Percentiles rank a stretch among this genome's conserved stretches.
Evolutionary conservation across 2,329 filamentous ascomycete genomes (phyloP).

Genomic region (Penicillium hordei): DNA sequence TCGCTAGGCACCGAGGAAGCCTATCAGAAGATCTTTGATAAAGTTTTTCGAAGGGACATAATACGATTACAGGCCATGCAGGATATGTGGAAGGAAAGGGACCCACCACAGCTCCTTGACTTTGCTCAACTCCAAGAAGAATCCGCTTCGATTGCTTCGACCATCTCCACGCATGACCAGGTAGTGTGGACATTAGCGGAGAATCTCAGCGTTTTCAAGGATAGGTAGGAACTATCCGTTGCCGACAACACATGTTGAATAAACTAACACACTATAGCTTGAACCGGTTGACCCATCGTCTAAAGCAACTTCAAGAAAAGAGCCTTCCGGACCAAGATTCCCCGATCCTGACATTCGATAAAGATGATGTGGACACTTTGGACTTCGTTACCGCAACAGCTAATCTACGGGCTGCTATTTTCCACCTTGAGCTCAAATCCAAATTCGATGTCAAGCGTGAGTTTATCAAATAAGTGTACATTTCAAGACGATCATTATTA

Average conservation of each 20-base stretch:
- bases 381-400: slow-evolving; percentile 91
- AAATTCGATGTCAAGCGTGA: slow-evolving; percentile 89
- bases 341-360: slow-evolving; percentile 83
- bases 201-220: slow-evolving; percentile 80
- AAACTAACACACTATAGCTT: slow-evolving; percentile 52
- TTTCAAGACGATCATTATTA: neutral
- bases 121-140: slow-evolving; percentile 63
- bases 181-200: slow-evolving; percentile 77
- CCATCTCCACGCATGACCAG: slow-evolving; percentile 67
- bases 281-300: slow-evolving; percentile 69
- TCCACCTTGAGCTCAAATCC: slow-evolving; percentile 82
- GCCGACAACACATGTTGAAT: neutral
- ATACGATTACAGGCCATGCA: slow-evolving; percentile 79
- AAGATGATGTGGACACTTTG: slow-evolving; percentile 91
- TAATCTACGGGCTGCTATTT: slow-evolving; percentile 85
- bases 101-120: slow-evolving; percentile 69
- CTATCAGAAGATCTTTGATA: slow-evolving; percentile 78
- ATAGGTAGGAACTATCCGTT: slow-evolving; percentile 53
- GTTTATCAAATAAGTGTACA: slow-evolving; percentile 18
- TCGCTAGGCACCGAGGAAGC: slow-evolving; percentile 79
- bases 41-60: slow-evolving; percentile 87
- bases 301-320: slow-evolving; percentile 62
- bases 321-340: slow-evolving; percentile 37
- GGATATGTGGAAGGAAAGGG: slow-evolving; percentile 91
- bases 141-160: slow-evolving; percentile 52